Conservation (phyloP, 2,329 filamentous ascomycete genomes). For the Aspergillus caelatus region DNA sequence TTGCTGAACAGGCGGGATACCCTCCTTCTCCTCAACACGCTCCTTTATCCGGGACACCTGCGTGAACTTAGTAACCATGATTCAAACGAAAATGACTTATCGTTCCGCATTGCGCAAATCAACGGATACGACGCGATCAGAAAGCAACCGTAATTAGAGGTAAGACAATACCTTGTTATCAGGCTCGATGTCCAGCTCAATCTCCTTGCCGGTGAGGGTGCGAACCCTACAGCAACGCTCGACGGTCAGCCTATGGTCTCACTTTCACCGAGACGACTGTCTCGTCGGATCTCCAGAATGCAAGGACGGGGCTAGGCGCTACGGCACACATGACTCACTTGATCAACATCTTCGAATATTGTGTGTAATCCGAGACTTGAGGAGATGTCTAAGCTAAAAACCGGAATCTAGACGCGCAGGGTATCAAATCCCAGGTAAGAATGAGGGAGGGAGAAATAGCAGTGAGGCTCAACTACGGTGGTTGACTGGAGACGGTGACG, state of each 20-base stretch:
- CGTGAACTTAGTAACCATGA: background rate
- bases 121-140: background rate
- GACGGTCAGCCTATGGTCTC: slow-evolving; percentile 10
- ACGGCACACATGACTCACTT: slow-evolving; percentile 42
- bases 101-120: background rate
- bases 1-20: slow-evolving; percentile 95
- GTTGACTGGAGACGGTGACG: slow-evolving; percentile 23
- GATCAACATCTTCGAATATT: slow-evolving; percentile 51
- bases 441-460: slow-evolving; percentile 10
- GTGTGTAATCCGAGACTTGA: background rate
- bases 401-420: background rate
- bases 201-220: slow-evolving; percentile 97
- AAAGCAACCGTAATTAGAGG: background rate
- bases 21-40: slow-evolving; percentile 98
- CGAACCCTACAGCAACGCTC: slow-evolving; percentile 68
- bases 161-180: slow-evolving; percentile 74
- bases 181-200: slow-evolving; percentile 94
- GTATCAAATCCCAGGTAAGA: background rate
- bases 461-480: slow-evolving; percentile 17
- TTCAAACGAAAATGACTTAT: background rate
- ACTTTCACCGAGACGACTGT: background rate
- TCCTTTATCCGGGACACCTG: slow-evolving; percentile 97
- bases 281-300: background rate
- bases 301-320: background rate
- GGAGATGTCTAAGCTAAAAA: background rate